Base-by-base conservation (phyloP, 768 basidiomycete species). In the Kwoniella heveanensis region DNA sequence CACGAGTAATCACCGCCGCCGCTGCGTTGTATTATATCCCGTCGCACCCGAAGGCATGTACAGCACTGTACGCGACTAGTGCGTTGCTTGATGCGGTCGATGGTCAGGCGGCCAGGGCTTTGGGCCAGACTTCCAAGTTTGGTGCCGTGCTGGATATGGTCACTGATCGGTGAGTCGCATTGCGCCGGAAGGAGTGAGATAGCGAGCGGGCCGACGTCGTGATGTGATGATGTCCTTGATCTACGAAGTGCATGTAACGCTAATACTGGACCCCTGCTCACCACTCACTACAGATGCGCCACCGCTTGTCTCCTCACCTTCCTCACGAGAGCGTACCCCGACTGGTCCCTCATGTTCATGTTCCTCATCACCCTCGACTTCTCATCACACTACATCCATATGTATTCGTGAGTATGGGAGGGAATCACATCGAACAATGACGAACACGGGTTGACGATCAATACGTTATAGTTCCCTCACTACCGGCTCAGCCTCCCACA, bases 81-180 rank as follows among this genome's bases (percentile, higher is more conserved):
- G 93, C 91, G 78, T 84, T 99, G 47, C 83, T 99, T 70, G 96
- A 99, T 76, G 96, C 92, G 17, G 89, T 94, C 27, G 96, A 98
- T 68, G 96, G 96, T 2, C 88, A 89, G 75, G 94, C 90, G 9
- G 96, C 96, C 13, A 84, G 96, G 50, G 87, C 87, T 0, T 82
- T 96, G 46, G 88, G 87, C 12, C 94, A 99, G 81, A 89, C 92
- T 5, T 92, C 90, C 58, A 94, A 95, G 82, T 97, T 98, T 80
- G 96, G 96, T 24, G 93, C 92, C 2, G 95, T 98, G 48, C 82
- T 99, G 72, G 96, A 99, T 81, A 99, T 99, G 96, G 95, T 99
- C 46, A 98, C 96, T 6, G 96, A 99, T 80, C 83, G 95, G 93
- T 95, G 68, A 68, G 88, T 78, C 39, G n/a, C n/a, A n/a, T n/a